A percentile compares a stretch with the other conserved stretches of the same genome.
phyloP scores from a whole-genome alignment of 192 early-diverging fungal genomes.

The Coemansia sp. region DNA sequence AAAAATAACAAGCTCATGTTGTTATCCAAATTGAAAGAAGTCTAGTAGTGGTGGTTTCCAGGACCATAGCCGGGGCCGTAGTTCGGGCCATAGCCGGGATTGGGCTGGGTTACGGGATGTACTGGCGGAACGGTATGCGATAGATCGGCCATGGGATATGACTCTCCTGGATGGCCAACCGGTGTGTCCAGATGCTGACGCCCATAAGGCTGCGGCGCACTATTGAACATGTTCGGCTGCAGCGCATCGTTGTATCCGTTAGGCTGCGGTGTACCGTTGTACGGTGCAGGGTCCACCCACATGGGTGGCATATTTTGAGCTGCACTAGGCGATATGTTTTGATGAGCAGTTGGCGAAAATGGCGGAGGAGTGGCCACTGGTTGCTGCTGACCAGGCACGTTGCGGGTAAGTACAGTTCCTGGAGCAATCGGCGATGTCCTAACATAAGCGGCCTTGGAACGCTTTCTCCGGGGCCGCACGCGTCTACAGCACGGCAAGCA shows the following conservation, averaged over 20 bases:
- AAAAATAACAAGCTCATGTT: too few species aligned
- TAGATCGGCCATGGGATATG: slow-evolving; percentile 9
- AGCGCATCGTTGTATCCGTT: background rate
- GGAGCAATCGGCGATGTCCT: background rate
- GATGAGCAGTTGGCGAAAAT: background rate
- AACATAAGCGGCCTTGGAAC: background rate
- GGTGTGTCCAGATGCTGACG: slow-evolving; percentile 5
- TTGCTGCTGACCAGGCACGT: background rate
- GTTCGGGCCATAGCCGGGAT: background rate
- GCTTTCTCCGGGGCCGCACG: slow-evolving; percentile 13
- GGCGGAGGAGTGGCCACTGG: background rate
- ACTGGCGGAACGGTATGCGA: background rate
- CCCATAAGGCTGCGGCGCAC: background rate
- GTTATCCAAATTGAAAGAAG: too few species aligned
- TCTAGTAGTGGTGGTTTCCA: background rate
- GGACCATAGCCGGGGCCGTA: background rate
- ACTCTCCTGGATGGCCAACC: background rate
- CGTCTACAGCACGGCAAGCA: slow-evolving; percentile 41
- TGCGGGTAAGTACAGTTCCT: background rate
- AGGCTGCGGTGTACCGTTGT: slow-evolving; percentile 15
- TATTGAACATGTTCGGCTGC: too few species aligned
- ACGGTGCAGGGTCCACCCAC: slow-evolving; percentile 25
- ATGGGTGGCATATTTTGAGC: too few species aligned
- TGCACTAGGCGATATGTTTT: slow-evolving; percentile 1
- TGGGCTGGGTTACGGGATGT: background rate